Conservation (phyloP, 306 rosid genomes). For the Coriaria nepalensis region DNA sequence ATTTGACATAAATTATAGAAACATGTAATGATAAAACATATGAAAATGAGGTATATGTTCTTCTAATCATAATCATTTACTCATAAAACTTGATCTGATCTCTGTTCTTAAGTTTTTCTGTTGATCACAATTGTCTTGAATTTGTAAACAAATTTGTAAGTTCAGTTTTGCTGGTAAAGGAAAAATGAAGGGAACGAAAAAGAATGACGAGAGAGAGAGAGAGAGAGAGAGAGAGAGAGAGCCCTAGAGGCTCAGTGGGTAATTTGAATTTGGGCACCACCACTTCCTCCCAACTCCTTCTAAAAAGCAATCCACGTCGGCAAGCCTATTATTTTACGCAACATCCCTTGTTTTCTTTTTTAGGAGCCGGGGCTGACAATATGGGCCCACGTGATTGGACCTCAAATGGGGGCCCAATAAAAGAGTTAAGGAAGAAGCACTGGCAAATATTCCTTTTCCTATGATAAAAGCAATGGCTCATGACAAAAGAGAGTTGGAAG, state of each 20-base stretch:
- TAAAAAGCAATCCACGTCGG: constrained; percentile 56
- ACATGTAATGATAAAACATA: no score
- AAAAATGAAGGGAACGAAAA: constrained; percentile 34
- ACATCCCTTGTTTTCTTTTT: constrained; percentile 18
- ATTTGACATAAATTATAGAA: no score
- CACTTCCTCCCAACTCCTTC: constrained; percentile 58
- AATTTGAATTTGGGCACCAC: constrained; percentile 45
- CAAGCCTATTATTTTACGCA: constrained; percentile 55
- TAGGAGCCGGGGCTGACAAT: constrained; percentile 33
- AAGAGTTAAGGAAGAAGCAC: constrained; percentile 19
- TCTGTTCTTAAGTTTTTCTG: no score
- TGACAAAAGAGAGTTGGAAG: constrained; percentile 32
- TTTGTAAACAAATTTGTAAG: no score
- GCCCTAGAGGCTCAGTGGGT: constrained; percentile 39
- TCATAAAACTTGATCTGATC: no score
- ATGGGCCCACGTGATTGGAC: constrained; percentile 74
- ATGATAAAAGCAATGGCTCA: constrained; percentile 58
- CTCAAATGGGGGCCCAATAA: constrained; percentile 47
- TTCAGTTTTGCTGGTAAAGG: constrained; percentile 14
- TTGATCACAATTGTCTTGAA: no score
- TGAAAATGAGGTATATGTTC: no score
- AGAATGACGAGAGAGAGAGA: constrained; percentile 7
- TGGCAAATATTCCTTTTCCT: constrained; percentile 58
- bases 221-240: constrained; percentile 7
- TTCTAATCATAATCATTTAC: no score